Percentiles rank a stretch among this genome's conserved stretches.
Conservation (phyloP, 2,329 filamentous ascomycete species). For the Colletotrichum navitas region DNA sequence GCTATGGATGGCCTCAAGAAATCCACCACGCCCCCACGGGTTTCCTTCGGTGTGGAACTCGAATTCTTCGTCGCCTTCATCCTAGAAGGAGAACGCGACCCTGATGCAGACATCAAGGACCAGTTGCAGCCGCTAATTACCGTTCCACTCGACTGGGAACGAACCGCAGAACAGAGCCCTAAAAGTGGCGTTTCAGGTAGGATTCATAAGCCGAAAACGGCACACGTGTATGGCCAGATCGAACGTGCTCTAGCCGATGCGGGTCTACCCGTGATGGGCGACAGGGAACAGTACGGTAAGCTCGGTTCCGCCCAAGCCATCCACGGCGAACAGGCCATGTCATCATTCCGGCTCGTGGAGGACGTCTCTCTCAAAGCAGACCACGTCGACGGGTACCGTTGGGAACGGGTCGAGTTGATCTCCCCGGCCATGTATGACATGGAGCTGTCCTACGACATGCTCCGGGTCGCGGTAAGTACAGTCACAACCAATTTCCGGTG, state of each 20-base stretch:
- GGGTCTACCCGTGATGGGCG: constrained; percentile 24
- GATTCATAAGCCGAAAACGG: not conserved
- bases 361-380: constrained; percentile 32
- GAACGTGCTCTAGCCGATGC: constrained; percentile 22
- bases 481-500: constrained; percentile 49
- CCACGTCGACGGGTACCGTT: constrained; percentile 41
- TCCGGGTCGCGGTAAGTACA: constrained; percentile 49
- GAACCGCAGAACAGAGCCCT: not conserved
- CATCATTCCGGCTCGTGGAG: constrained; percentile 17
- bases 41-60: constrained; percentile 49
- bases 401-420: constrained; percentile 49
- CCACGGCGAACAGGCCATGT: constrained; percentile 14
- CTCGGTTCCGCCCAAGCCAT: constrained; percentile 27
- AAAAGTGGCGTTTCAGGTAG: not conserved
- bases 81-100: constrained; percentile 42
- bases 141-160: constrained; percentile 19
- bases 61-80: constrained; percentile 45
- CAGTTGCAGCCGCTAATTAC: constrained; percentile 47
- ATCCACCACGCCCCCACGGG: constrained; percentile 38
- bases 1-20: constrained; percentile 9
- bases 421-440: constrained; percentile 52
- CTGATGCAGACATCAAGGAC: constrained; percentile 41
- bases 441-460: constrained; percentile 47
- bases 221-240: not conserved
- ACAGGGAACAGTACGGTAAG: not conserved